Percentiles rank a stretch among this genome's conserved stretches.
Conservation (phyloP, 768 basidiomycete species). For the Pleurotus pulmonarius region DNA sequence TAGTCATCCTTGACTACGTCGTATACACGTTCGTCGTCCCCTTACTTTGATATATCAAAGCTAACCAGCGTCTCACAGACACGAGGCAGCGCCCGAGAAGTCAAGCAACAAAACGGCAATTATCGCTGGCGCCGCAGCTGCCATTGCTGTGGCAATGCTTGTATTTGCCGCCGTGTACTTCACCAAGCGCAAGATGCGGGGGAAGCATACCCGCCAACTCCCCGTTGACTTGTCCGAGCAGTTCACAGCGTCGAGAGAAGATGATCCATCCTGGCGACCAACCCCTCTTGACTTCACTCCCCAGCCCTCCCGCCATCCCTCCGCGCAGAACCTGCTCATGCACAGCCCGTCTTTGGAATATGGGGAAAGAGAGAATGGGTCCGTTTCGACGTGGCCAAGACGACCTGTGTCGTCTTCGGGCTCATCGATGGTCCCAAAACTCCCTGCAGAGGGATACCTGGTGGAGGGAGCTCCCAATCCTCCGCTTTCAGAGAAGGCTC, state of each 20-base stretch:
- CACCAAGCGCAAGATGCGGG: background rate
- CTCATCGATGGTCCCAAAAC: background rate
- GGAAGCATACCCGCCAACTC: background rate
- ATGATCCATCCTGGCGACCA: background rate
- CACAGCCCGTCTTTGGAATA: background rate
- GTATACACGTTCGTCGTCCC: conserved; percentile 4
- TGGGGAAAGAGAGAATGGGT: background rate
- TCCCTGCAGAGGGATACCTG: background rate
- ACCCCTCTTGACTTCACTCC: background rate
- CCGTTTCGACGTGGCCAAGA: background rate
- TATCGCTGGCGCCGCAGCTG: background rate
- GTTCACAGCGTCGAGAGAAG: background rate
- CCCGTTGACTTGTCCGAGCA: background rate
- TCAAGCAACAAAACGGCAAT: background rate
- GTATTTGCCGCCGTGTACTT: background rate
- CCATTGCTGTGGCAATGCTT: background rate
- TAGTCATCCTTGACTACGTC: conserved; percentile 6
- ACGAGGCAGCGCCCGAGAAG: background rate
- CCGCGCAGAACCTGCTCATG: background rate
- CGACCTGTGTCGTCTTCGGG: background rate
- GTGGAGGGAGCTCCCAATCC: background rate
- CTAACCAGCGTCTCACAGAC: background rate
- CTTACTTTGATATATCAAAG: no score
- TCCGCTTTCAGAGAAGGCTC: background rate
- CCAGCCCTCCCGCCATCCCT: background rate